Base-by-base conservation (phyloP, 306 rosid species). In the Lagenaria siceraria region DNA sequence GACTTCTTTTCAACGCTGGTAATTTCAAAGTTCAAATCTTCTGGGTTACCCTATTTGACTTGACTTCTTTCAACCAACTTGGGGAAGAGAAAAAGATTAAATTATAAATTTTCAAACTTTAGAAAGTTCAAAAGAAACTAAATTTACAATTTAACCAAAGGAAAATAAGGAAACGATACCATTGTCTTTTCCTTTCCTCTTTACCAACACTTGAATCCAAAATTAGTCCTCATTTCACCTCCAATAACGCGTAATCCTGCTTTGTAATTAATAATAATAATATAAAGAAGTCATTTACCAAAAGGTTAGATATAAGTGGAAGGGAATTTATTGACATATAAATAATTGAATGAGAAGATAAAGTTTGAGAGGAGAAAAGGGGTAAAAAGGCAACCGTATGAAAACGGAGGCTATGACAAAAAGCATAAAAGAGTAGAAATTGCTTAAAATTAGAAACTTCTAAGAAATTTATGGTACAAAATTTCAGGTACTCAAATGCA, bases 401-500 rank as follows among this genome's bases (percentile, higher is more conserved):
- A 29, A 46, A 17, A 46, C 10, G 76, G 8, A 27, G 59, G 15
- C 17, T 27, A 11, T 31, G 62, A 49, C 62, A 52, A 73, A 73
- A 27, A 10, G 43, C 61, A 73, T 27, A 52, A 72, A 70, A 42
- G 40, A 25, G 35, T 49, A 60, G 49, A 62, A 61, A 8, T 4
- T 72, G 59, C 46, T 49, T 73, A 18, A 51, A 70, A 70, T 70
- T 70, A 46, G 58, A 72, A 72, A 72, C 27, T 29, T 73, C 42
- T 48, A 21, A 43, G 27, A 43, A 69, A 69, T 21, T 69, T 22
- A 43, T n/a, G 10, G 62, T 73, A 52, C 62, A 73, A 49, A 51
- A 73, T 31, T 52, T 73, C 62, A 73, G 62, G 62, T 27, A 71
- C 42, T 22, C 55, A 71, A 71, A 73, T 73, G 42, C 76, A 46